phyloP scores from a whole-genome alignment of 768 basidiomycete genomes.

The Porphyrellus cyaneotinctus region DNA sequence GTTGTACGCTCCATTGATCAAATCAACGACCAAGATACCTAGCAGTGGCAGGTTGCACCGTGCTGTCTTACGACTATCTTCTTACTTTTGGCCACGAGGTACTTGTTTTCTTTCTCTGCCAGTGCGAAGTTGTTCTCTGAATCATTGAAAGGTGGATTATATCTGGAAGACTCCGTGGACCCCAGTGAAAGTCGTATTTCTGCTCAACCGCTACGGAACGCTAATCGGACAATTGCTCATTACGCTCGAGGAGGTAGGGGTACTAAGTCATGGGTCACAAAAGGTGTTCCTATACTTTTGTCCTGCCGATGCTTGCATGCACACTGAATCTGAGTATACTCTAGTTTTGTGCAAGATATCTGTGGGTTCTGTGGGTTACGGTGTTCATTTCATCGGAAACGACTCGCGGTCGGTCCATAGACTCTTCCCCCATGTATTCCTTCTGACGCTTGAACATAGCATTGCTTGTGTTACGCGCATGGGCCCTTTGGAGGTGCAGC shows the following conservation, averaged over 20 bases:
- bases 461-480: constrained; percentile 17
- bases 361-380: not conserved
- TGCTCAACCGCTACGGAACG: constrained; percentile 19
- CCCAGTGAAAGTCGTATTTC: constrained; percentile 11
- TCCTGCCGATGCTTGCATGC: not conserved
- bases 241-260: constrained; percentile 12
- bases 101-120: not conserved
- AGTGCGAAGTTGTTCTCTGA: not conserved
- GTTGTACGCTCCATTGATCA: not conserved
- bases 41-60: constrained; percentile 2
- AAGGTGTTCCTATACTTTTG: not conserved
- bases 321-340: too few relatives aligned
- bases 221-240: constrained; percentile 9
- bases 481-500: constrained; percentile 19
- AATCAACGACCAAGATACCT: not conserved
- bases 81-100: constrained; percentile 17
- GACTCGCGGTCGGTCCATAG: constrained; percentile 10
- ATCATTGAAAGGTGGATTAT: constrained; percentile 2
- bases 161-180: constrained; percentile 13
- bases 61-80: constrained; percentile 17
- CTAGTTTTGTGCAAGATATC: constrained; percentile 14
- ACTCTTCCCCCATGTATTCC: not conserved
- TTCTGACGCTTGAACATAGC: constrained; percentile 2
- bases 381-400: constrained; percentile 7
- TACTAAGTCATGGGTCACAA: constrained; percentile 7